Conservation (phyloP, 2,329 filamentous ascomycete species). For the Ceratocystis colombiana region DNA sequence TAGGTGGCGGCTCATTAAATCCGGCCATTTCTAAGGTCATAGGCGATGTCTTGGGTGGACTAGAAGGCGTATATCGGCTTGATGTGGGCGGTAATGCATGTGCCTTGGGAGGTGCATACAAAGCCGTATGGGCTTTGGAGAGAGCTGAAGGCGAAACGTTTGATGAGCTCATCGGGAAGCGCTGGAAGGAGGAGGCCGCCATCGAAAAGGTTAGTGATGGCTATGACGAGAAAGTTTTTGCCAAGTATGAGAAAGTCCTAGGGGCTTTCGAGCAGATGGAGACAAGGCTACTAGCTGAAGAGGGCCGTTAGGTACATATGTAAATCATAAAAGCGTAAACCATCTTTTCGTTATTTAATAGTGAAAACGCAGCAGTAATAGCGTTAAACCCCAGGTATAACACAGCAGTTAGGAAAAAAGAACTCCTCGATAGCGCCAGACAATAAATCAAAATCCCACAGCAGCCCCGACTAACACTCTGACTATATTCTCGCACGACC, state of each 20-base stretch:
- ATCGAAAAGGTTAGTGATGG: constrained; percentile 75
- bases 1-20: constrained; percentile 85
- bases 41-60: constrained; percentile 78
- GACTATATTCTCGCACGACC: not conserved
- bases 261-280: constrained; percentile 71
- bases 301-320: constrained; percentile 27
- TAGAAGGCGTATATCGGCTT: constrained; percentile 82
- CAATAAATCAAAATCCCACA: constrained; percentile 23
- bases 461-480: not conserved
- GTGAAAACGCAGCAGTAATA: not conserved
- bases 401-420: not conserved
- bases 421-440: constrained; percentile 17
- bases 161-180: constrained; percentile 70
- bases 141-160: constrained; percentile 60
- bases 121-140: constrained; percentile 87
- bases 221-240: constrained; percentile 64
- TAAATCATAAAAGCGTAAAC: not conserved
- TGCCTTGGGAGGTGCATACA: constrained; percentile 86
- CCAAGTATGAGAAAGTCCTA: constrained; percentile 66
- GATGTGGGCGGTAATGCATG: constrained; percentile 94
- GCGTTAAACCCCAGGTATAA: constrained; percentile 11
- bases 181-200: constrained; percentile 79
- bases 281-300: constrained; percentile 41
- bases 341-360: not conserved
- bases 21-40: constrained; percentile 75